Base-by-base conservation (phyloP, 1,139 yeast species). In the Debaryomyces udenii region DNA sequence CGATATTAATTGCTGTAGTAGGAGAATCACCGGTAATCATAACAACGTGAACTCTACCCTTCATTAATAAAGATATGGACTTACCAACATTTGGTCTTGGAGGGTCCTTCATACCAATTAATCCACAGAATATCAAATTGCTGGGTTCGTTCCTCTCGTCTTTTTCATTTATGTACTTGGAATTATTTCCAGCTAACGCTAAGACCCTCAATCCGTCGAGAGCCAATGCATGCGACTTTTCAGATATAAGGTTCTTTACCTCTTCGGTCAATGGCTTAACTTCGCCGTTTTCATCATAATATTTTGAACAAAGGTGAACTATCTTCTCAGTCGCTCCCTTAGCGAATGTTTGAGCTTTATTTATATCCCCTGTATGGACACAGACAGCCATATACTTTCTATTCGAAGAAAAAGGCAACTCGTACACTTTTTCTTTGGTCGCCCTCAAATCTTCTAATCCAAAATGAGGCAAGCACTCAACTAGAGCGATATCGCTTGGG, bases 1-100 rank as follows among this genome's bases (percentile, higher is more conserved):
- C 99, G 61, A 94, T 90, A 48, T 88, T 84, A 13, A 78, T 67
- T 3, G 98, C 99, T n/a, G 99, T 93, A 9, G 86, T 81, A 51
- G 91, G 96, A 35, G 91, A 80, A 63, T 93, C 99, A 52, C 99
- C 99, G 14, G 99, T 93, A 51, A 93, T 91, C 98, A 93, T 93
- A 39, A 93, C 86, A 11, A 93, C 90, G 59, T 89, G 95, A 31
- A 93, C 98, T 39, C 98, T 96, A 47, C 97, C 96, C 56, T 82
- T 82, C 74, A 89, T 76, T 46, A 93, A 74, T 48, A 81, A 70
- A 13, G 86, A 77, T 46, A 93, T 78, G 2, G 96, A 83, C 42
- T 74, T 69, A 39, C 79, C 76, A 4, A 90, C 97, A 46, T 85
- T 83, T 7, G 91, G 84, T 57, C 98, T 79, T 42, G 98, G 99